A percentile compares a stretch with the other conserved stretches of the same genome.
phyloP scores from a whole-genome alignment of 768 basidiomycete species.

The Lactarius trivialis region DNA sequence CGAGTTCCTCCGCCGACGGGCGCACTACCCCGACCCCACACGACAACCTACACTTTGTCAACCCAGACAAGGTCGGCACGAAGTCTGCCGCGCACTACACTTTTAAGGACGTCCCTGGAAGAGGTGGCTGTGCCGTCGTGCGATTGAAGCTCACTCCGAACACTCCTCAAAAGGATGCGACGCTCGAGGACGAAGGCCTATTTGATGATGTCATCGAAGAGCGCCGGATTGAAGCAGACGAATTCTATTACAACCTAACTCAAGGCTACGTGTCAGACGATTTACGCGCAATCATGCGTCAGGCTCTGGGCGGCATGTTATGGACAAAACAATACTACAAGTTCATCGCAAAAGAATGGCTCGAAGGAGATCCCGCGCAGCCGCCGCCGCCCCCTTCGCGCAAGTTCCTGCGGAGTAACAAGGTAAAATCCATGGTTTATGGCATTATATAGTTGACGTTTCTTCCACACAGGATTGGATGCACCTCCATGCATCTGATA shows the following conservation, averaged over 20 bases:
- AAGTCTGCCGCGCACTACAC: constrained; percentile 90
- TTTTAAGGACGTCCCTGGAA: constrained; percentile 80
- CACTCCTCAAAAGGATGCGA: constrained; percentile 67
- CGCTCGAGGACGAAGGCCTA: constrained; percentile 75
- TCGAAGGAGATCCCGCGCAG: constrained; percentile 91
- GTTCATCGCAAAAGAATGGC: constrained; percentile 95
- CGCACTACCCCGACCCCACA: constrained; percentile 46
- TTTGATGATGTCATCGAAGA: constrained; percentile 91
- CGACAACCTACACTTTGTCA: constrained; percentile 55
- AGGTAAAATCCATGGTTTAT: constrained; percentile 34
- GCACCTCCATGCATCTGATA: constrained; percentile 91
- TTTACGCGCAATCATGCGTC: constrained; percentile 91
- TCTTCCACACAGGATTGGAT: constrained; percentile 71
- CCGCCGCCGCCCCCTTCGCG: constrained; percentile 89
- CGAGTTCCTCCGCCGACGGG: constrained; percentile 39
- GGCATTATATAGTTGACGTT: background rate
- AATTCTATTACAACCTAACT: constrained; percentile 82
- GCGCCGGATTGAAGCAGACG: constrained; percentile 87
- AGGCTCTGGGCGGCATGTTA: constrained; percentile 93
- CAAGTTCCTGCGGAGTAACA: constrained; percentile 70
- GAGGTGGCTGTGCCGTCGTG: constrained; percentile 92
- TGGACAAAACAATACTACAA: constrained; percentile 99
- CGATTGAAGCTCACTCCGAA: constrained; percentile 85
- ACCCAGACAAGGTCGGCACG: constrained; percentile 81
- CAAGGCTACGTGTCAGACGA: constrained; percentile 87